Conservation (phyloP, 106 monocot species). For the Dioscorea dumetorum region DNA sequence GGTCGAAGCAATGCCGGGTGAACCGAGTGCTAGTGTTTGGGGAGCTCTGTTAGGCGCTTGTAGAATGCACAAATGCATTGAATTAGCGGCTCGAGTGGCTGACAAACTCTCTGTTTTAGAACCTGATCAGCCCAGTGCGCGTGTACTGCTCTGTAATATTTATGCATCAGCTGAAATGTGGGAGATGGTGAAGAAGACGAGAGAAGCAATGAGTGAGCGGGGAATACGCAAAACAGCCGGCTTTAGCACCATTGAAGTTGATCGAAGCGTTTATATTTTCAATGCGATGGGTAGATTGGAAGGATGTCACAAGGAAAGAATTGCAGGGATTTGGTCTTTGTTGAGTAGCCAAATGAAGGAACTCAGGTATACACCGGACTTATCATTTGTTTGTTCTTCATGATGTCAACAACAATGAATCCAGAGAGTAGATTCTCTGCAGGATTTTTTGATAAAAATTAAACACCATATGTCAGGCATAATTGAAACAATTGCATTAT, state of each 20-base stretch:
- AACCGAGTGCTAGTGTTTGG: conserved; percentile 23
- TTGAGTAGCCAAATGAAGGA: conserved; percentile 18
- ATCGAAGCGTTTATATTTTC: conserved; percentile 22
- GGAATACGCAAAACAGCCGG: conserved; percentile 21
- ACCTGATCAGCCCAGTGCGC: conserved; percentile 8
- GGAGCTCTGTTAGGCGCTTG: conserved; percentile 36
- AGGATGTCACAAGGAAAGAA: background rate
- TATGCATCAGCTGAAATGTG: conserved; percentile 34
- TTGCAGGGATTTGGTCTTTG: conserved; percentile 7
- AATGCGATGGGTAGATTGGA: background rate
- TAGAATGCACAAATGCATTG: conserved; percentile 13
- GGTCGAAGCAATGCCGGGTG: conserved; percentile 16
- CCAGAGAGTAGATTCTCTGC: conserved; percentile 18
- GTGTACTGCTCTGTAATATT: conserved; percentile 37
- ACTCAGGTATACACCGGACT: conserved; percentile 20
- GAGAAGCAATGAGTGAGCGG: conserved; percentile 20
- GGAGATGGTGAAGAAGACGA: conserved; percentile 26
- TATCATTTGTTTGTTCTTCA: conserved; percentile 10
- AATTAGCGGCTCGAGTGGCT: conserved; percentile 21
- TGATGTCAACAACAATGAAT: conserved; percentile 14
- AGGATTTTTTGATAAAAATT: background rate
- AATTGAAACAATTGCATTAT: too few species aligned
- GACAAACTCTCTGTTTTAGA: conserved; percentile 25
- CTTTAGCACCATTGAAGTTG: conserved; percentile 30
- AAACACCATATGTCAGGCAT: too few species aligned